Conservation (phyloP, 1,284 basidiomycete genomes). For the Puccinia horiana region DNA sequence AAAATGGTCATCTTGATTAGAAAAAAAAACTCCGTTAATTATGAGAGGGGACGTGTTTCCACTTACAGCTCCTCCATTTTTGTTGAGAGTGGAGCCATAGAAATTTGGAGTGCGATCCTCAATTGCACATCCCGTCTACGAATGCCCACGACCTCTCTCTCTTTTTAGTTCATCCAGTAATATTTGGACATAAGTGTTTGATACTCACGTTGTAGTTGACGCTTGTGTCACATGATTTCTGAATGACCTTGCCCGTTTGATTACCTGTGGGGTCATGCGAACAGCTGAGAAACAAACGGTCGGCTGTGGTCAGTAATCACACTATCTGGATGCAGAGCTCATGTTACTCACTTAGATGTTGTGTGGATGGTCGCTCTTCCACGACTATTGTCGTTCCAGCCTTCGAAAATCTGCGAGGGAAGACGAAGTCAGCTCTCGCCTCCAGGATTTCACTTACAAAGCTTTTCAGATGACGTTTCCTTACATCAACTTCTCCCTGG, state of each 20-base stretch:
- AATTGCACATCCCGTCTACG: conserved; percentile 21
- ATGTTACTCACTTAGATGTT: neutral
- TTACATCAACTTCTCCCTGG: conserved; percentile 38
- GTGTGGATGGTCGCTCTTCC: conserved; percentile 21
- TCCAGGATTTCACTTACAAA: neutral
- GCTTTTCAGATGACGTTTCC: neutral
- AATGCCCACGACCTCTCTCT: neutral
- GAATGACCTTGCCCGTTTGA: conserved; percentile 34
- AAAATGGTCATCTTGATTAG: neutral
- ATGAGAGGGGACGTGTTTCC: neutral
- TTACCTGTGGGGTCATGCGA: conserved; percentile 38
- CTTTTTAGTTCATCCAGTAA: neutral
- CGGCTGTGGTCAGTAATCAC: neutral
- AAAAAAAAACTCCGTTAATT: neutral
- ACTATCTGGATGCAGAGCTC: neutral
- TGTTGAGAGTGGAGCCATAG: conserved; percentile 4
- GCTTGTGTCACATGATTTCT: conserved; percentile 31
- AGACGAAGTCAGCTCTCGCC: neutral
- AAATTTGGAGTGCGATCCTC: conserved; percentile 27
- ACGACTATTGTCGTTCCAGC: conserved; percentile 19
- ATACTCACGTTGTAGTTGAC: conserved; percentile 42
- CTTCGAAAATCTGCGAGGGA: conserved; percentile 24
- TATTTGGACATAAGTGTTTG: no score
- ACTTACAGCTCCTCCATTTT: conserved; percentile 27
- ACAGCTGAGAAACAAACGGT: conserved; percentile 4